Evolutionary conservation across 805 yeast species (phyloP), one percentile per base, ranked within the genome.

Genomic region (Lachancea kluyveri): DNA sequence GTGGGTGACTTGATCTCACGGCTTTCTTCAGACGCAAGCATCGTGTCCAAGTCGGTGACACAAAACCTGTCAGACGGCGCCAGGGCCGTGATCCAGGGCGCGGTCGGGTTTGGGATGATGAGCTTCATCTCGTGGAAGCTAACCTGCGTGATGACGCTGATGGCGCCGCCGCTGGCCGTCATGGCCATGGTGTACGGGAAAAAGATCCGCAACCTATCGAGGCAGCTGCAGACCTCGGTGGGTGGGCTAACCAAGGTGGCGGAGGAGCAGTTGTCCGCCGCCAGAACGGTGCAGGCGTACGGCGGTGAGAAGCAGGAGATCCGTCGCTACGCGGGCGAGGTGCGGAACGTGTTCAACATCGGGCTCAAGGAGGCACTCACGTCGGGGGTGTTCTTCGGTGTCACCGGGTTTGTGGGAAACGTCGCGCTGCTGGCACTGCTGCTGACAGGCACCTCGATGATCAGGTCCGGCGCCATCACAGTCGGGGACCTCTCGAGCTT

Each of bases 21-120:
- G 40, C 63, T 90, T 28, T 81, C 92, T 4, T 80, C 84, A 24
- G 97, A 90, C 54, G 82, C 96, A 1, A 85, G 87, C 18, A 76
- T 90, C 26, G 94, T 90, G 9, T 73, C 95, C 5, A 75, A 79
- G 48, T 77, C 95, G 0, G 74, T 90, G 12, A 85, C 96, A 20
- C 90, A 82, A 45, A 88, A 90, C 54, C 69, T 90, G 15, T 79
- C 92, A 36, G 96, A 90, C 54, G 97, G 97, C n/a, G 68, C 87
- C 21, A 65, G 96, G 36, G 78, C 96, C 0, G 55, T 77, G 1
- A 74, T 90, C 13, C 77, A 86, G 46, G 95, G 95, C 1, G 65
- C 72, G 28, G 94, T 85, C 24, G 97, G 96, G 5, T 62, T 88
- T 28, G 72, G 84, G 3, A 86, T 88, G 95, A 90, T 90, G 97